Evolutionary conservation across 1,284 basidiomycete species (phyloP).

Genomic region (Earliella scabrosa): DNA sequence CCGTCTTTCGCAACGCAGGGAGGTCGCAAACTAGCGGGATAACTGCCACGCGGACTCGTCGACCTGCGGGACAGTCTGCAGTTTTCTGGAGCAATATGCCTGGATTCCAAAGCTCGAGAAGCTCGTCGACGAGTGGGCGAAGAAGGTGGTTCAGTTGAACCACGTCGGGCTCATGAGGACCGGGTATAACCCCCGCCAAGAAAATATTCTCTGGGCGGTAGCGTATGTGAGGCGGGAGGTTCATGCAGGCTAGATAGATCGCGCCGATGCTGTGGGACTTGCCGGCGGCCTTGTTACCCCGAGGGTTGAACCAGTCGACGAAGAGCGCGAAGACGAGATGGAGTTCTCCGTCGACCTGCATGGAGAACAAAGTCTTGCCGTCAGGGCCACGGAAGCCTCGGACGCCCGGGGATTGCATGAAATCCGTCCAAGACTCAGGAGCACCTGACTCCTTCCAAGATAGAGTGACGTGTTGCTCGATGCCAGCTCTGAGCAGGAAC

Average conservation of each 20-base stretch:
- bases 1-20: slow-evolving; percentile 21
- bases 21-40: slow-evolving; percentile 22
- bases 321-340: slow-evolving; percentile 31
- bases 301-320: slow-evolving; percentile 36
- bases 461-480: background rate
- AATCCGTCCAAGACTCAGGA: background rate
- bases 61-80: background rate
- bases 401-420: slow-evolving; percentile 1
- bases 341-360: background rate
- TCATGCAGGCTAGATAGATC: slow-evolving; percentile 22
- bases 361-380: slow-evolving; percentile 2
- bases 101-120: slow-evolving; percentile 13
- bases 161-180: slow-evolving; percentile 12
- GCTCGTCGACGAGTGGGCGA: slow-evolving; percentile 18
- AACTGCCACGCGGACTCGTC: slow-evolving; percentile 14
- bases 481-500: background rate
- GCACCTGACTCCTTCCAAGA: background rate
- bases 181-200: slow-evolving; percentile 29
- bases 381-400: slow-evolving; percentile 10
- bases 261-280: slow-evolving; percentile 26
- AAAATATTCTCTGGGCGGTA: slow-evolving; percentile 31
- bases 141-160: slow-evolving; percentile 28
- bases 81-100: slow-evolving; percentile 18
- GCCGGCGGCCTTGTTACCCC: slow-evolving; percentile 30
- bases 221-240: slow-evolving; percentile 28